Conservation (phyloP, 441 rosid species). For the Gossypium trilobum region DNA sequence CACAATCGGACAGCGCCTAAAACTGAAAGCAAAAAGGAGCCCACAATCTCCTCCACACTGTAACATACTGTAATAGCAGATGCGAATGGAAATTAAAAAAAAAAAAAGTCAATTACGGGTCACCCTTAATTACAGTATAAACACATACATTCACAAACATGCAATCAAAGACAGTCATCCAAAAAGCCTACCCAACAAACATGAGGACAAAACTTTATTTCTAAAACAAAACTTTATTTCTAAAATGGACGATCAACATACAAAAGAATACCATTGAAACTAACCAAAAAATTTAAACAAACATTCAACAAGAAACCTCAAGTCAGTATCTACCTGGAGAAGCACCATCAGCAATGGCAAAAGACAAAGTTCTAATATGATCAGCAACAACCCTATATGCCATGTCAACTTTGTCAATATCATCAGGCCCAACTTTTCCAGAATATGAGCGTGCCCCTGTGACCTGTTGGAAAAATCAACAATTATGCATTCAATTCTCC, state of each 20-base stretch:
- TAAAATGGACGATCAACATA: neutral
- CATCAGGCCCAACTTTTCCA: slow-evolving; percentile 90
- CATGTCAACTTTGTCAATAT: slow-evolving; percentile 78
- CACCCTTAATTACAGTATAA: neutral
- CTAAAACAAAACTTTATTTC: neutral
- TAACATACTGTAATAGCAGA: neutral
- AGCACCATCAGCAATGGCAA: slow-evolving; percentile 99
- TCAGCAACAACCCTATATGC: slow-evolving; percentile 98
- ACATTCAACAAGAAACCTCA: neutral
- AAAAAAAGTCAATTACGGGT: neutral
- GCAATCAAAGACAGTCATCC: neutral
- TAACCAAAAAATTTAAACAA: neutral
- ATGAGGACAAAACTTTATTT: neutral
- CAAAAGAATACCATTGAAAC: neutral
- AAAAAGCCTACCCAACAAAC: neutral
- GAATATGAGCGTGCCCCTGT: slow-evolving; percentile 80
- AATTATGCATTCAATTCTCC: neutral
- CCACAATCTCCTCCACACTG: neutral
- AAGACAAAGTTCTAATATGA: slow-evolving; percentile 84
- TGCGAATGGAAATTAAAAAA: neutral
- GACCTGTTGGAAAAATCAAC: slow-evolving; percentile 32
- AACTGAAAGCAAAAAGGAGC: neutral
- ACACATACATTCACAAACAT: neutral
- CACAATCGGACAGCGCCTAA: neutral
- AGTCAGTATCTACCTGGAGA: slow-evolving; percentile 60